Conservation (phyloP, 2,329 filamentous ascomycete genomes). For the Truncatella angustata region DNA sequence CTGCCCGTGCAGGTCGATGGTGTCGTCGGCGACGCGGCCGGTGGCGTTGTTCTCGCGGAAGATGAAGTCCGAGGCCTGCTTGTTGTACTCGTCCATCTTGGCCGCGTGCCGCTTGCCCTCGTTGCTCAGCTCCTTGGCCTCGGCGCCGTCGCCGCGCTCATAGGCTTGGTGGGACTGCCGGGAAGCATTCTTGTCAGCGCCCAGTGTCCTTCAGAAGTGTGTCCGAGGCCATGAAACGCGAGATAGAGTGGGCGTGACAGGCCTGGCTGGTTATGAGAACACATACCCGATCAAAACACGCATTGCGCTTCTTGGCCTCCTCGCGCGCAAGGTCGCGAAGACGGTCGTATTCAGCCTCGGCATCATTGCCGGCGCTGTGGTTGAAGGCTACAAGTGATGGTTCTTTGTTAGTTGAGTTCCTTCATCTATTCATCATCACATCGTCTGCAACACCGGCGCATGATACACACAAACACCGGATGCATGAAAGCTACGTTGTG, state of each 20-base stretch:
- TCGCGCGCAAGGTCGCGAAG: constrained; percentile 78
- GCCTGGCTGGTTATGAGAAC: not conserved
- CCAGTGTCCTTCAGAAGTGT: no score
- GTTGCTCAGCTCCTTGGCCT: constrained; percentile 80
- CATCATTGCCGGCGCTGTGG: constrained; percentile 62
- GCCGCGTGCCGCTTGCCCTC: constrained; percentile 78
- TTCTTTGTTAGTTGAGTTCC: not conserved
- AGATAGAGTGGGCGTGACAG: not conserved
- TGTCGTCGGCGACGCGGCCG: constrained; percentile 73
- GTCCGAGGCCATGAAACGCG: no score
- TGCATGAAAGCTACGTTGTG: not conserved
- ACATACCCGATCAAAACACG: constrained; percentile 71
- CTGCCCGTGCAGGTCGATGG: constrained; percentile 91
- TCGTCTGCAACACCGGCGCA: not conserved
- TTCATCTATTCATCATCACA: not conserved
- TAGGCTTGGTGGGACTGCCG: constrained; percentile 74
- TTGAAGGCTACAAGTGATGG: constrained; percentile 65
- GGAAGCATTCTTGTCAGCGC: not conserved
- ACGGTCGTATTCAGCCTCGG: constrained; percentile 88
- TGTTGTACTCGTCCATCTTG: constrained; percentile 85
- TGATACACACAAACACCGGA: not conserved
- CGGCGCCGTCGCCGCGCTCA: constrained; percentile 74
- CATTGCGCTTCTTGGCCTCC: constrained; percentile 75
- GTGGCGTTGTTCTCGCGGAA: constrained; percentile 91
- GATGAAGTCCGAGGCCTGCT: constrained; percentile 88